These are phyloP conservation scores for Neurospora sp. DNA, from an alignment of 495 filamentous ascomycete species.

Conservation along the genomic window DNA sequence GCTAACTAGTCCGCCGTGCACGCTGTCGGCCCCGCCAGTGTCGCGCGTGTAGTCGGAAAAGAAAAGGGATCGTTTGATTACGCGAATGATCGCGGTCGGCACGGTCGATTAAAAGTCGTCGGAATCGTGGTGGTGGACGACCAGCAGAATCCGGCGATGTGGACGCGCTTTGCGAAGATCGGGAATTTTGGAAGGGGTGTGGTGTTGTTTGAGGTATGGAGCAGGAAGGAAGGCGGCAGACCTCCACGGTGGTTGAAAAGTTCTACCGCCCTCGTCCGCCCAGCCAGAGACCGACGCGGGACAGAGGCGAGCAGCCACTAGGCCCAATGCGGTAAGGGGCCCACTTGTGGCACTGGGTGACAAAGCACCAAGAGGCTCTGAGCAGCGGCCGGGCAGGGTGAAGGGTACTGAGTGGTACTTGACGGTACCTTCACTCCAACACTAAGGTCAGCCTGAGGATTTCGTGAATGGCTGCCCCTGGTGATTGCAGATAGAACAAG, in stretches of 20 bases:
- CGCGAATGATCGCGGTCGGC: slow-evolving; percentile 13
- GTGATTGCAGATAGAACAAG: not conserved
- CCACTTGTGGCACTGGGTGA: not conserved
- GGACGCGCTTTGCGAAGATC: slow-evolving; percentile 31
- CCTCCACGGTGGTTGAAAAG: slow-evolving; percentile 20
- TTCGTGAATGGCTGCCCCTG: not conserved
- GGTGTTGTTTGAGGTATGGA: slow-evolving; percentile 20
- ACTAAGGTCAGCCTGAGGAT: not conserved
- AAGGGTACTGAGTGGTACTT: not conserved
- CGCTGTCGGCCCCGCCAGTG: slow-evolving; percentile 13
- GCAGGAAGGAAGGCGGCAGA: slow-evolving; percentile 20
- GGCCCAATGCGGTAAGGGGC: not conserved
- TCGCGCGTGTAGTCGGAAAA: slow-evolving; percentile 12
- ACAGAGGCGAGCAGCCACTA: not conserved
- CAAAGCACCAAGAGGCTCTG: not conserved
- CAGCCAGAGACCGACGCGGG: not conserved
- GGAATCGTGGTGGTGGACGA: slow-evolving; percentile 7
- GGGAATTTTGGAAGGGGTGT: slow-evolving; percentile 2
- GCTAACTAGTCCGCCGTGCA: slow-evolving; percentile 13
- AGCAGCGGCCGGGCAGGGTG: not conserved
- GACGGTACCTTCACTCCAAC: not conserved
- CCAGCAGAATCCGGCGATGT: slow-evolving; percentile 19
- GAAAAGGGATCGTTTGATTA: slow-evolving; percentile 5
- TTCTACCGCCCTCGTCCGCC: slow-evolving; percentile 10
- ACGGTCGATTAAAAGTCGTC: slow-evolving; percentile 16